Conservation (phyloP, 805 yeast species). For the Candida berthetii region DNA sequence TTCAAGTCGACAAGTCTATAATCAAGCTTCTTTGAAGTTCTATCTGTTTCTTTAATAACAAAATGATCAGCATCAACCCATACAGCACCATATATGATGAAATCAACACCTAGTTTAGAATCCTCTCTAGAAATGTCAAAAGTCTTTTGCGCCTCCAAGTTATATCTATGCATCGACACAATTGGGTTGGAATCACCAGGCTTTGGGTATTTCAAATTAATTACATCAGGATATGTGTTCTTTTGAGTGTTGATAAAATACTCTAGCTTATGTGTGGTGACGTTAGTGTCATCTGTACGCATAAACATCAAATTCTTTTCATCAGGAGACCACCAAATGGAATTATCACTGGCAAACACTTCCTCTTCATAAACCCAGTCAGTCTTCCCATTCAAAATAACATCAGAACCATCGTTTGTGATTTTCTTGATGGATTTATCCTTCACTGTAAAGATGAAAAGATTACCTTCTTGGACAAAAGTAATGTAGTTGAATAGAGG, state of each 20-base stretch:
- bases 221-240: conserved; percentile 38
- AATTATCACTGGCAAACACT: conserved; percentile 49
- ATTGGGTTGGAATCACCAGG: conserved; percentile 63
- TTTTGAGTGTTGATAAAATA: conserved; percentile 35
- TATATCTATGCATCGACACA: conserved; percentile 39
- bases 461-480: conserved; percentile 48
- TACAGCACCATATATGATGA: conserved; percentile 51
- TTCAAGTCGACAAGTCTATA: conserved; percentile 36
- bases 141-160: conserved; percentile 21
- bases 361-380: conserved; percentile 90
- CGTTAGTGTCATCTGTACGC: conserved; percentile 53
- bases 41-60: conserved; percentile 54
- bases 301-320: conserved; percentile 50
- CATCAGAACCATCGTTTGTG: conserved; percentile 42
- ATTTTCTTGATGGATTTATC: conserved; percentile 9
- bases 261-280: conserved; percentile 45
- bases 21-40: conserved; percentile 52
- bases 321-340: conserved; percentile 72
- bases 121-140: conserved; percentile 14
- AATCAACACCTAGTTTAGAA: conserved; percentile 33
- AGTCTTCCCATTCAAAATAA: conserved; percentile 60
- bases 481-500: conserved; percentile 51
- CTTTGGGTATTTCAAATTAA: conserved; percentile 59
- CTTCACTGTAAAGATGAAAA: conserved; percentile 39
- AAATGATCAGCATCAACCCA: conserved; percentile 51